Evolutionary conservation across 805 yeast species (phyloP).

Genomic region (Saccharomyces kudriavzevii): DNA sequence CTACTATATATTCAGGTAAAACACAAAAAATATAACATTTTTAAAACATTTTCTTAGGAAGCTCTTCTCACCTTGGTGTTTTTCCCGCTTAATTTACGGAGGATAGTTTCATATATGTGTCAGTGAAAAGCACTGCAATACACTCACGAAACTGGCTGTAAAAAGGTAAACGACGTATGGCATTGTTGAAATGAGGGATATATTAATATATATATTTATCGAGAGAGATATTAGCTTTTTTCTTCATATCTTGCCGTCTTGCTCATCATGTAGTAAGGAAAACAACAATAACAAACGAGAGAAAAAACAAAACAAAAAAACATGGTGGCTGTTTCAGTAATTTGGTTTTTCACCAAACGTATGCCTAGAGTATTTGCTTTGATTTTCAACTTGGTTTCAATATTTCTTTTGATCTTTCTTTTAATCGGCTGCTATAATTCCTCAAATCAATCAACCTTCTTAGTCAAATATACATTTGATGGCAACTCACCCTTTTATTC

Average conservation of each 20-base stretch:
- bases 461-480: constrained; percentile 44
- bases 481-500: constrained; percentile 36
- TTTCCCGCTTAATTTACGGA: background rate
- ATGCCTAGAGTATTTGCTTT: constrained; percentile 38
- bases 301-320: background rate
- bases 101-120: background rate
- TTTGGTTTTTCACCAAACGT: constrained; percentile 29
- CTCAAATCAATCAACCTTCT: constrained; percentile 42
- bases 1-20: constrained; percentile 4
- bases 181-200: background rate
- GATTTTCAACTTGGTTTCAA: constrained; percentile 38
- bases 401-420: constrained; percentile 46
- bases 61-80: background rate
- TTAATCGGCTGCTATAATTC: constrained; percentile 46
- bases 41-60: background rate
- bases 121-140: background rate
- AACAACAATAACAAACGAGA: background rate
- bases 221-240: too few relatives aligned
- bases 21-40: background rate
- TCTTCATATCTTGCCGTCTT: background rate
- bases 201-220: too few relatives aligned
- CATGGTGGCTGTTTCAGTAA: constrained; percentile 3
- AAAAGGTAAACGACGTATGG: background rate
- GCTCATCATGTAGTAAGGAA: background rate
- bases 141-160: background rate